Percentiles rank a stretch among this genome's conserved stretches.
Evolutionary conservation across 331 rosid species (phyloP).

Genomic region (Malus hybrid): DNA sequence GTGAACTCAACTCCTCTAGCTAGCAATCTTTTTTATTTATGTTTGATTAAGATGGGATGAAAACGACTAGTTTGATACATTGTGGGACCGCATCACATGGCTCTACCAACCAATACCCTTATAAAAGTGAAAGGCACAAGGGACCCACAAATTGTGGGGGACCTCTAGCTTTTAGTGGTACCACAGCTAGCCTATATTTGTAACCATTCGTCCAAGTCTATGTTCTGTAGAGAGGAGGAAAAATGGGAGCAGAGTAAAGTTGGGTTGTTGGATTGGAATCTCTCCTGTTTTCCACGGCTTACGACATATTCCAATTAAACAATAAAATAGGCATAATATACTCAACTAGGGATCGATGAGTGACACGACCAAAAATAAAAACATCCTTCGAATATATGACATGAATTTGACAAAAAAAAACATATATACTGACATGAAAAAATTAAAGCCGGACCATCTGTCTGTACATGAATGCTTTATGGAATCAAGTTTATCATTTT

Average conservation of each 20-base stretch:
- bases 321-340: no score
- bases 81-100: slow-evolving; percentile 56
- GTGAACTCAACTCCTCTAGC: no score
- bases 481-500: neutral
- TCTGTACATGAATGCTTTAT: neutral
- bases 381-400: neutral
- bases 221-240: neutral
- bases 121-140: neutral
- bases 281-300: neutral
- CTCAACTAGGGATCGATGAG: neutral
- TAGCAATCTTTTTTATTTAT: no score
- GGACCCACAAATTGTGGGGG: slow-evolving; percentile 25
- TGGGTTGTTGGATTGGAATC: slow-evolving; percentile 8
- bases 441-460: neutral
- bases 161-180: slow-evolving; percentile 15
- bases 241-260: neutral
- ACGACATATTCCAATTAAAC: neutral
- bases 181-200: neutral
- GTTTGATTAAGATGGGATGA: slow-evolving; percentile 39
- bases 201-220: neutral
- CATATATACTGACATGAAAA: neutral
- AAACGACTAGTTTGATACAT: slow-evolving; percentile 25
- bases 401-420: no score
- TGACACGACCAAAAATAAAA: neutral
- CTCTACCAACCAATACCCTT: slow-evolving; percentile 16